phyloP scores from a whole-genome alignment of 177 flowering plant species.

The Vitis hybrid region DNA sequence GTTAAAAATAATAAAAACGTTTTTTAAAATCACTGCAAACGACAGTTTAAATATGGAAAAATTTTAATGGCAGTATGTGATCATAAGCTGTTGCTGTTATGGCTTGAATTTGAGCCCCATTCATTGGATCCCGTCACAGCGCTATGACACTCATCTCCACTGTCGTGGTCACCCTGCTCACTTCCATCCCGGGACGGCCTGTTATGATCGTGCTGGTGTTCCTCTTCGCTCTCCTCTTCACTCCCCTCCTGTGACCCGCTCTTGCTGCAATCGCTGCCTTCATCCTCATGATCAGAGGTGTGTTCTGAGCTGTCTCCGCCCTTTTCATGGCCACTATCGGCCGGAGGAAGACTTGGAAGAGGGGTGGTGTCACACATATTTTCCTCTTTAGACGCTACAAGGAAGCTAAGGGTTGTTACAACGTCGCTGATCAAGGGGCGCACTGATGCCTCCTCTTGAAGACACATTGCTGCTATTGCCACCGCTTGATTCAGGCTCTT shows the following conservation, averaged over 20 bases:
- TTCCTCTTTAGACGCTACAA: constrained; percentile 10
- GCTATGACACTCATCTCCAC: neutral
- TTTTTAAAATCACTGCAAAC: too few relatives aligned
- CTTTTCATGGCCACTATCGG: neutral
- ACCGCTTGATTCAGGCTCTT: constrained; percentile 50
- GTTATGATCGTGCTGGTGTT: neutral
- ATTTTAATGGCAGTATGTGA: too few relatives aligned
- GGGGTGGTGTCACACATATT: neutral
- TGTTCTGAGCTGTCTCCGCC: neutral
- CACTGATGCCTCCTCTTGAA: constrained; percentile 46
- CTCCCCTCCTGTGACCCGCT: neutral
- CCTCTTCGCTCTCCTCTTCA: constrained; percentile 12
- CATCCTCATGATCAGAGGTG: neutral
- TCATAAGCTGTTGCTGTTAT: too few relatives aligned
- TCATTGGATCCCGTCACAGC: too few relatives aligned
- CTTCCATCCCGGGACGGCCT: too few relatives aligned
- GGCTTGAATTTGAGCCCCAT: too few relatives aligned
- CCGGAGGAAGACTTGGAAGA: neutral
- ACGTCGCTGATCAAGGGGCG: constrained; percentile 53
- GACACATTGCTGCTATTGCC: constrained; percentile 57
- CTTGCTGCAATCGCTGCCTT: neutral
- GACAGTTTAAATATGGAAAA: too few relatives aligned
- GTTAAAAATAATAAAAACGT: rapidly evolving
- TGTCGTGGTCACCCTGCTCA: too few relatives aligned
- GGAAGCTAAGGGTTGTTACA: constrained; percentile 39